A percentile compares a stretch with the other conserved stretches of the same genome.
phyloP scores from a whole-genome alignment of 805 yeast genomes.

The Candida insectorum region DNA sequence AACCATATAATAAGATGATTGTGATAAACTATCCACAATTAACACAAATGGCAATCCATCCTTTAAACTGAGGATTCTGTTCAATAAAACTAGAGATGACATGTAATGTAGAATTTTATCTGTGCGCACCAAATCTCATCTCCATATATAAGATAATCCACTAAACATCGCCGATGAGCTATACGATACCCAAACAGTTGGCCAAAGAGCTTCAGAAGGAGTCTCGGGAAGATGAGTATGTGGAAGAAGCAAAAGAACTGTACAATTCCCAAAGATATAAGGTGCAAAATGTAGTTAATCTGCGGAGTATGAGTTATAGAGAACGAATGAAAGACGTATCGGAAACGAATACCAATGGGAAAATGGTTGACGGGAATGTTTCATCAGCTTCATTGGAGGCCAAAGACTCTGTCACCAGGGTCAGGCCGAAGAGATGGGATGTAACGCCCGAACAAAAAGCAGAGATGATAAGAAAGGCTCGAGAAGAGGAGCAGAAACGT shows the following conservation, averaged over 20 bases:
- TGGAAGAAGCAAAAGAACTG: constrained; percentile 15
- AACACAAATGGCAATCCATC: constrained; percentile 75
- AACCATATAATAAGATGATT: constrained; percentile 57
- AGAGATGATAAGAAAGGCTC: too few relatives aligned
- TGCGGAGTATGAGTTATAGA: constrained; percentile 20
- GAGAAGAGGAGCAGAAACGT: not conserved
- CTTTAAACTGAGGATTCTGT: constrained; percentile 62
- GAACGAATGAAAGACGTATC: constrained; percentile 20
- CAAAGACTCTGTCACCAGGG: constrained; percentile 8
- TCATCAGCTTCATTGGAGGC: not conserved
- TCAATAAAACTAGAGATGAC: constrained; percentile 49
- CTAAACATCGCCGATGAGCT: not conserved
- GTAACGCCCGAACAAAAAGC: constrained; percentile 32
- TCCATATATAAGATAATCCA: too few relatives aligned
- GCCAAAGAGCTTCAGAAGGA: constrained; percentile 23
- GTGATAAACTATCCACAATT: constrained; percentile 65
- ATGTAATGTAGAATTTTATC: constrained; percentile 25
- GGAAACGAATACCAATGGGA: not conserved
- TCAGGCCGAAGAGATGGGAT: constrained; percentile 43
- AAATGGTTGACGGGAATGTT: not conserved
- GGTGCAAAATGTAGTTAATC: constrained; percentile 15
- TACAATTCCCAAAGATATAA: constrained; percentile 22
- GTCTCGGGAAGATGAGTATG: constrained; percentile 14
- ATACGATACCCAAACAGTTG: constrained; percentile 25
- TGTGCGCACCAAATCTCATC: constrained; percentile 1